Evolutionary conservation across 768 basidiomycete species (phyloP).

Genomic region (Mrakia hoshinonis): DNA sequence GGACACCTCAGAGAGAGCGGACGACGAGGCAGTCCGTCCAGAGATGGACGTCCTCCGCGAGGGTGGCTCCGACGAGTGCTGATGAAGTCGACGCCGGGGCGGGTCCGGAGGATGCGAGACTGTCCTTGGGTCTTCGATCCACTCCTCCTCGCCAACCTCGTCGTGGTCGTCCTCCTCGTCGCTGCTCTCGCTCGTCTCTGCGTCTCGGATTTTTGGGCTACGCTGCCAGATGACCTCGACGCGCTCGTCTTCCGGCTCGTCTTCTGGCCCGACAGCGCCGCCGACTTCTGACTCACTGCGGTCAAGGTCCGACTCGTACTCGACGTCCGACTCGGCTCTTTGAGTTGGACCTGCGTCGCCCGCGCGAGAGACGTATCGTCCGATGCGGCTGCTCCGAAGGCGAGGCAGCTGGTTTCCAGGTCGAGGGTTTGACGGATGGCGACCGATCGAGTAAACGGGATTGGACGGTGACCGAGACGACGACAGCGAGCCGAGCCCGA

Average conservation of each 20-base stretch:
- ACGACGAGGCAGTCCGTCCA: neutral
- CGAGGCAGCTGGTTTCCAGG: neutral
- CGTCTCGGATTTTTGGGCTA: neutral
- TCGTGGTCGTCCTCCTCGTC: neutral
- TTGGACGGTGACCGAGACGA: no score
- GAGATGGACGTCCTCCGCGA: neutral
- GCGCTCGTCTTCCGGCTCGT: neutral
- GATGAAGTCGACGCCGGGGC: no score
- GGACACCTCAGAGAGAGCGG: neutral
- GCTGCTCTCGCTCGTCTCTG: neutral
- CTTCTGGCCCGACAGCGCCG: neutral
- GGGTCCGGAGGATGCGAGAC: neutral
- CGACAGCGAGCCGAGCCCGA: no score
- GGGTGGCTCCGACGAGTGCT: neutral
- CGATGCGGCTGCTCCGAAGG: slow-evolving; percentile 11
- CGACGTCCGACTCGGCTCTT: neutral
- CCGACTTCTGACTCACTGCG: neutral
- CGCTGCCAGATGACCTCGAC: slow-evolving; percentile 5
- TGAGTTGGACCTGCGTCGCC: neutral
- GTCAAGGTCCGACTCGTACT: neutral
- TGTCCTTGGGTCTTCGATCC: neutral
- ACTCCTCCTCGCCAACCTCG: slow-evolving; percentile 3
- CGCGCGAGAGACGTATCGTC: neutral
- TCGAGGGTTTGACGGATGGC: neutral
- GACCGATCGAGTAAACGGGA: no score